Evolutionary conservation across 2,329 filamentous ascomycete species (phyloP).

Genomic region (Botrytis cinerea): DNA sequence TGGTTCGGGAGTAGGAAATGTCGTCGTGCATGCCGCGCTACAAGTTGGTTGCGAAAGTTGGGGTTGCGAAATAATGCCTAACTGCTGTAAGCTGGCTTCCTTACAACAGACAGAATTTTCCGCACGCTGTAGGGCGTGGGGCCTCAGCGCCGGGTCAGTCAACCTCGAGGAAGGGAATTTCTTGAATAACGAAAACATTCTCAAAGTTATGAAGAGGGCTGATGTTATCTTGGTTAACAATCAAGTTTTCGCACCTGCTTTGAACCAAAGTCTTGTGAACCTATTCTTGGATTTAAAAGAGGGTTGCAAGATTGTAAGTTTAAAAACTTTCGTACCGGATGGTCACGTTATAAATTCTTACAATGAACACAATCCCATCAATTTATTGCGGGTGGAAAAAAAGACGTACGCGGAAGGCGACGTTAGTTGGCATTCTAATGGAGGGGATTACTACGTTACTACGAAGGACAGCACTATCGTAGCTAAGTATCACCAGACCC

Average conservation of each 20-base stretch:
- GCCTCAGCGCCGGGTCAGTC: slow-evolving; percentile 76
- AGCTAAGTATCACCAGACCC: slow-evolving; percentile 14
- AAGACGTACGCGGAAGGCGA: slow-evolving; percentile 65
- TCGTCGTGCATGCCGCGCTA: slow-evolving; percentile 88
- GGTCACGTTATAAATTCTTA: slow-evolving; percentile 72
- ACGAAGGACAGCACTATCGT: slow-evolving; percentile 53
- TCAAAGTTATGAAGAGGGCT: slow-evolving; percentile 73
- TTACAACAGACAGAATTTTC: slow-evolving; percentile 80
- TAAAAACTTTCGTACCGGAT: slow-evolving; percentile 87
- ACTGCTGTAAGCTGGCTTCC: slow-evolving; percentile 79
- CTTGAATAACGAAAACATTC: slow-evolving; percentile 68
- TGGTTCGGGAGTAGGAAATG: slow-evolving; percentile 94
- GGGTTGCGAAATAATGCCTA: slow-evolving; percentile 96
- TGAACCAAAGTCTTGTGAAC: slow-evolving; percentile 82
- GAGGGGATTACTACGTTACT: slow-evolving; percentile 86
- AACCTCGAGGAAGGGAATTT: slow-evolving; percentile 83
- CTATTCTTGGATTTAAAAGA: slow-evolving; percentile 93
- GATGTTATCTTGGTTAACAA: slow-evolving; percentile 99
- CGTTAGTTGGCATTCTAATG: slow-evolving; percentile 89
- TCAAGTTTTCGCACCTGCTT: slow-evolving; percentile 85
- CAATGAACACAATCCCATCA: slow-evolving; percentile 78
- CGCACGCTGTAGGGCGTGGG: slow-evolving; percentile 87
- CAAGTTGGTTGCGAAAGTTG: slow-evolving; percentile 93
- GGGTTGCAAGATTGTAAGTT: slow-evolving; percentile 84
- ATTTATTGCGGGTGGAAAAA: slow-evolving; percentile 75